These are phyloP conservation scores for Fusarium cicatricum DNA, from an alignment of 2,329 filamentous ascomycete species.

Conservation along the genomic window DNA sequence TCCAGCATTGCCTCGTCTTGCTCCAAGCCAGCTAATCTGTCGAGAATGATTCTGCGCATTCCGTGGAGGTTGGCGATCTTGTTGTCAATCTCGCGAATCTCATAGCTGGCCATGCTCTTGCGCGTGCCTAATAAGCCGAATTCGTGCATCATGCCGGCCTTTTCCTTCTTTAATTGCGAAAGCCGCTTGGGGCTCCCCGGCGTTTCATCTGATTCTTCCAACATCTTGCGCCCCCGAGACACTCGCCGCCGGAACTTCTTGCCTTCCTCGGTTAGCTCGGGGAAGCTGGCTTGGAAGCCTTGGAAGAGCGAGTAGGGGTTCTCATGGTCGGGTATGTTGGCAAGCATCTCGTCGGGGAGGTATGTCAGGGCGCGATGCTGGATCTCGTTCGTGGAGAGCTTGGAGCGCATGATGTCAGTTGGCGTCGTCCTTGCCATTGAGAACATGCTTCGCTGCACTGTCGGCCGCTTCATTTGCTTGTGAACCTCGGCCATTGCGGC, in stretches of 20 bases:
- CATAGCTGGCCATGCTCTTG: constrained; percentile 97
- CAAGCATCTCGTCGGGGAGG: constrained; percentile 87
- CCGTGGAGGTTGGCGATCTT: constrained; percentile 93
- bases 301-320: constrained; percentile 94
- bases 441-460: constrained; percentile 88
- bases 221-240: constrained; percentile 78
- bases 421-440: constrained; percentile 90
- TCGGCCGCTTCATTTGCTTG: constrained; percentile 84
- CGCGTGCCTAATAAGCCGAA: constrained; percentile 90
- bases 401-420: constrained; percentile 92
- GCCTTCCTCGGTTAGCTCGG: constrained; percentile 72
- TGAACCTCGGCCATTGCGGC: constrained; percentile 89
- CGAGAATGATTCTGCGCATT: constrained; percentile 92
- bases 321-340: constrained; percentile 85
- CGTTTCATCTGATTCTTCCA: constrained; percentile 68
- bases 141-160: constrained; percentile 80
- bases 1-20: constrained; percentile 91
- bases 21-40: constrained; percentile 85
- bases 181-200: constrained; percentile 71
- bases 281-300: constrained; percentile 91
- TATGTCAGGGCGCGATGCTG: constrained; percentile 91
- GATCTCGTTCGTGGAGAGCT: constrained; percentile 89
- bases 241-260: constrained; percentile 75
- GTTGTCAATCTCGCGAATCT: constrained; percentile 95
- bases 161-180: constrained; percentile 80